These are phyloP conservation scores for Mortierella sp. DNA, from an alignment of 371 early-diverging fungal genomes.

Conservation along the genomic window DNA sequence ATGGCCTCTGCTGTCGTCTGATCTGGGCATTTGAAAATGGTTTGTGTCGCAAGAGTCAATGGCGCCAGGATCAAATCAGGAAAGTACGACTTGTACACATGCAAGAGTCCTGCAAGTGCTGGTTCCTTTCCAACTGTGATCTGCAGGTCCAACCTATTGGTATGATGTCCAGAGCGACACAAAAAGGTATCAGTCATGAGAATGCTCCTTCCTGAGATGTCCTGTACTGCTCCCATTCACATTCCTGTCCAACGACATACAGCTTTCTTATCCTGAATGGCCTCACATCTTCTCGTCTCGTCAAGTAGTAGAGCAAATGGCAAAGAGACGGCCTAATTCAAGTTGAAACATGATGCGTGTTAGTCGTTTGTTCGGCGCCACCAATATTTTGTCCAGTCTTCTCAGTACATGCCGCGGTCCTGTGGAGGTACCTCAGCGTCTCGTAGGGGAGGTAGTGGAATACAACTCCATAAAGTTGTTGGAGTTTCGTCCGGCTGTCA, in stretches of 20 bases:
- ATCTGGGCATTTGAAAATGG: conserved; percentile 61
- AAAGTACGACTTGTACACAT: conserved; percentile 61
- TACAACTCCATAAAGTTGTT: conserved; percentile 61
- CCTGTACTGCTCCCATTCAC: background rate
- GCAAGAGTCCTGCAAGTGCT: conserved; percentile 60
- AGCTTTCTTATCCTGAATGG: conserved; percentile 63
- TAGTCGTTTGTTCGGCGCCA: background rate
- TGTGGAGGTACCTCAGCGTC: conserved; percentile 52
- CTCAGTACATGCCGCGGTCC: background rate
- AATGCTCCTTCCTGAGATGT: background rate
- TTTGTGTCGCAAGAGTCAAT: conserved; percentile 31
- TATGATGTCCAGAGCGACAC: background rate
- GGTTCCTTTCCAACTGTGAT: conserved; percentile 56
- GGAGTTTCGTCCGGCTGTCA: conserved; percentile 58
- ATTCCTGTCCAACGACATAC: conserved; percentile 48
- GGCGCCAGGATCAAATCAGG: conserved; percentile 58
- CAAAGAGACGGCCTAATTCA: conserved; percentile 61
- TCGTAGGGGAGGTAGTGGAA: conserved; percentile 64
- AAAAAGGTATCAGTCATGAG: background rate
- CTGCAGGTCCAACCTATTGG: conserved; percentile 59
- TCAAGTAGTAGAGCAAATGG: conserved; percentile 69
- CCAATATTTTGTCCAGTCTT: background rate
- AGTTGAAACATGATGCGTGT: background rate
- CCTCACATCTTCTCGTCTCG: conserved; percentile 63
- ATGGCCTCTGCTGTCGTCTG: conserved; percentile 52